These are phyloP conservation scores for Oenanthe javanica DNA, from an alignment of 140 eudicot species.

Conservation along the genomic window DNA sequence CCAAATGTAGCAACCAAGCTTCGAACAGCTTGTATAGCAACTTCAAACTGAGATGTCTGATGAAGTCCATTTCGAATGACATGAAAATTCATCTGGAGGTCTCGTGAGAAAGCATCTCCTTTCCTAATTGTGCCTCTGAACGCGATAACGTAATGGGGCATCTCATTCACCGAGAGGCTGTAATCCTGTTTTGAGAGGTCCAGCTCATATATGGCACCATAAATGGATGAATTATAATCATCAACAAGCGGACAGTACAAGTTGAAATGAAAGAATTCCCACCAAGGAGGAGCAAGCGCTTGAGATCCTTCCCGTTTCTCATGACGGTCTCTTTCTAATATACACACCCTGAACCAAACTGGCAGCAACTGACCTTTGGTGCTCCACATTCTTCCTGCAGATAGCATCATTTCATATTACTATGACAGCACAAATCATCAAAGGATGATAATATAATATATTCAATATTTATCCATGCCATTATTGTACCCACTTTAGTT, in stretches of 20 bases:
- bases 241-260: slow-evolving; percentile 53
- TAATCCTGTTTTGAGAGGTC: slow-evolving; percentile 21
- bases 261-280: slow-evolving; percentile 56
- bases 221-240: slow-evolving; percentile 56
- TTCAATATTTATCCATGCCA: background rate
- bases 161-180: slow-evolving; percentile 1
- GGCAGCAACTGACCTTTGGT: slow-evolving; percentile 78
- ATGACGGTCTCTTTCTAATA: slow-evolving; percentile 71
- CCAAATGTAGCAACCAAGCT: slow-evolving; percentile 59
- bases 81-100: slow-evolving; percentile 60
- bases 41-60: slow-evolving; percentile 55
- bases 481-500: background rate
- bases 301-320: slow-evolving; percentile 46
- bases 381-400: slow-evolving; percentile 56
- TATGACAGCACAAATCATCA: background rate
- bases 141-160: slow-evolving; percentile 53
- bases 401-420: background rate
- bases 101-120: slow-evolving; percentile 62
- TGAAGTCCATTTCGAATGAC: slow-evolving; percentile 64
- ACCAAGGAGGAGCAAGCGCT: slow-evolving; percentile 92
- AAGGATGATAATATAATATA: background rate
- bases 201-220: slow-evolving; percentile 77
- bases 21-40: slow-evolving; percentile 61
- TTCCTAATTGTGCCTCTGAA: slow-evolving; percentile 75
- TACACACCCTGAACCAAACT: slow-evolving; percentile 79